phyloP scores from a whole-genome alignment of 2,329 filamentous ascomycete genomes.

The Exophiala xenobiotica region DNA sequence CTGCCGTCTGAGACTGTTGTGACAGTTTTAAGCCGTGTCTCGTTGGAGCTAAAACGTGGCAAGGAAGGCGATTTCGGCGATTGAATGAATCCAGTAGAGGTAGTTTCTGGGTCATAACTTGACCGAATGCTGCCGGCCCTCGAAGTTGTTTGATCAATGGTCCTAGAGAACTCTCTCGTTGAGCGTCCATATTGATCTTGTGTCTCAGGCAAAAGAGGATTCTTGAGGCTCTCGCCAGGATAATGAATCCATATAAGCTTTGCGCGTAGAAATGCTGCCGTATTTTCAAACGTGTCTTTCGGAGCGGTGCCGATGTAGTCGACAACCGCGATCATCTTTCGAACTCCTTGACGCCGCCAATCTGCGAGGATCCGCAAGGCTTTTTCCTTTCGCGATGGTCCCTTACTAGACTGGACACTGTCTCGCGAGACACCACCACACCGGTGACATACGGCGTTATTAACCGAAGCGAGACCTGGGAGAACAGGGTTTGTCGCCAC shows the following conservation, averaged over 20 bases:
- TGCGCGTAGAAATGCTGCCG: neutral
- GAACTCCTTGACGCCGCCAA: slow-evolving; percentile 2
- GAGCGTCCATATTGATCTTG: neutral
- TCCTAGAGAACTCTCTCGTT: neutral
- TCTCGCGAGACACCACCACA: neutral
- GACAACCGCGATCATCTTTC: slow-evolving; percentile 1
- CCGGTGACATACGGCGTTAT: neutral
- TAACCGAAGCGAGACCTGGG: neutral
- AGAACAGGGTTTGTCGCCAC: neutral
- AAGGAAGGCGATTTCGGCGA: neutral
- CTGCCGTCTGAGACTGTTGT: neutral
- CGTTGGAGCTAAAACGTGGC: neutral
- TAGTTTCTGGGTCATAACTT: neutral
- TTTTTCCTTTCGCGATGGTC: neutral
- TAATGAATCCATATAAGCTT: neutral
- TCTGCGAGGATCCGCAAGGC: neutral
- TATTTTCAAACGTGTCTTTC: neutral
- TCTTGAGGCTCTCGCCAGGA: neutral
- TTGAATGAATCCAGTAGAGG: neutral
- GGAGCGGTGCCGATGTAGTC: slow-evolving; percentile 4
- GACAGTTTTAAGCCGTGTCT: neutral
- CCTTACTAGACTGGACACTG: neutral
- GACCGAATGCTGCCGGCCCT: neutral
- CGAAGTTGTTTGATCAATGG: neutral
- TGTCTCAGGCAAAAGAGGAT: neutral